Evolutionary conservation across 768 basidiomycete genomes (phyloP).

Genomic region (Suillus paluster): DNA sequence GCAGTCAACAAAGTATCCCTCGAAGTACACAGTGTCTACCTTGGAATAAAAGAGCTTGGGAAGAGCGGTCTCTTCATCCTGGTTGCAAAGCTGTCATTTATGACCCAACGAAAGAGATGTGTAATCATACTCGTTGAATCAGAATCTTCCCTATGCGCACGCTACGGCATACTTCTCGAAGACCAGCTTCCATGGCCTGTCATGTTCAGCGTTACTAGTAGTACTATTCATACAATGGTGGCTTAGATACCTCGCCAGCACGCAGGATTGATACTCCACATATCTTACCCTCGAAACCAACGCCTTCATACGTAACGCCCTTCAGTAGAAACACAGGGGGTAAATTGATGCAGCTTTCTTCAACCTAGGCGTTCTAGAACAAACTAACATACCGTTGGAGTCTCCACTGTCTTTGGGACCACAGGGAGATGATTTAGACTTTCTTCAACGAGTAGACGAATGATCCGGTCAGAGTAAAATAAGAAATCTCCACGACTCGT

Average conservation of each 20-base stretch:
- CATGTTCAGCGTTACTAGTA: not conserved
- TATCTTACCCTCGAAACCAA: conserved; percentile 95
- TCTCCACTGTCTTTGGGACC: conserved; percentile 74
- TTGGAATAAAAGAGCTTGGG: conserved; percentile 95
- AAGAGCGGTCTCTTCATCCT: conserved; percentile 94
- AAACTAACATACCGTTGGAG: conserved; percentile 69
- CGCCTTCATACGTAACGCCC: conserved; percentile 87
- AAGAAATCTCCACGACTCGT: conserved; percentile 94
- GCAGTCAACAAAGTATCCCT: not conserved
- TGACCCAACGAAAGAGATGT: not conserved
- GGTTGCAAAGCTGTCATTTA: conserved; percentile 9
- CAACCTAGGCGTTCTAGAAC: not conserved
- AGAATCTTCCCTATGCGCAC: conserved; percentile 97
- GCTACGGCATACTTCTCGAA: conserved; percentile 93
- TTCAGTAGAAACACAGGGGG: conserved; percentile 29
- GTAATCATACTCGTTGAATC: conserved; percentile 79
- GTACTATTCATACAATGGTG: not conserved
- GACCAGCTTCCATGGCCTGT: conserved; percentile 96
- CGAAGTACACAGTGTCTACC: conserved; percentile 40
- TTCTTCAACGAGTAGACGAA: conserved; percentile 79
- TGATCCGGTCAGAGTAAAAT: conserved; percentile 94
- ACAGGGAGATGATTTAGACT: conserved; percentile 90
- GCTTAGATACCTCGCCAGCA: conserved; percentile 76
- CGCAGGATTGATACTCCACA: conserved; percentile 95
- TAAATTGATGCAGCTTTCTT: not conserved